Evolutionary conservation across 2,329 filamentous ascomycete genomes (phyloP), one percentile per base, ranked within the genome.

Genomic region (Aspergillus sp.): DNA sequence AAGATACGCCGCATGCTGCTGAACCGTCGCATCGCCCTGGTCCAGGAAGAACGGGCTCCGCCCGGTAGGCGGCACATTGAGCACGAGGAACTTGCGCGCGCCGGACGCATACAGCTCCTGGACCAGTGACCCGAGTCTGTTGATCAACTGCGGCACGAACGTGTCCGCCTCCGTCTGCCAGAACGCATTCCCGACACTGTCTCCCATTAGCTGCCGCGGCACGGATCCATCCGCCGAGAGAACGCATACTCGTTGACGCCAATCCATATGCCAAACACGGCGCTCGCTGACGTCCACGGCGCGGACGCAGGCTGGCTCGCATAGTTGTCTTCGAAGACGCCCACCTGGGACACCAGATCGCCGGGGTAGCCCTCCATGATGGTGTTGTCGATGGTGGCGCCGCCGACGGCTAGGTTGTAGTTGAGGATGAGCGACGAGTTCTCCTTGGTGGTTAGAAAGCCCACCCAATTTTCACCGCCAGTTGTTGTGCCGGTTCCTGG

Each of bases 21-120:
- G 29, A 1, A 58, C 58, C 4, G 54, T 58, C 3, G 52, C 52
- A 5, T 56, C 13, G 1, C 65, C 65, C 41, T 64, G 54, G 0
- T 52, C 47, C 2, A 59, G 19, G 16, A 68, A 61, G 2, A 56
- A 47, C 21, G 67, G 68, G 32, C 58, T 62, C 5, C 65, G 60
- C n/a, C 61, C 62, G 0, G 58, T 60, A 1, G 80, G 81, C 1
- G 85, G 84, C 0, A 86, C 82, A 48, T 78, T 84, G 25, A 87
- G 56, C 49, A 87, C 76, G 2, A 79, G 72, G 54, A 87, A 87
- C 50, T 84, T 84, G 4, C 83, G 71, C 2, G 77, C 77, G 0
- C 84, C 84, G 2, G 74, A 70, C 2, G 69, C 63, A 56, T 84
- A 84, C 5, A 88, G 68, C 17, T 74, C 62, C 50, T 78, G 63